Conservation (phyloP, 345 rosid species). For the Syzygium aqueum region DNA sequence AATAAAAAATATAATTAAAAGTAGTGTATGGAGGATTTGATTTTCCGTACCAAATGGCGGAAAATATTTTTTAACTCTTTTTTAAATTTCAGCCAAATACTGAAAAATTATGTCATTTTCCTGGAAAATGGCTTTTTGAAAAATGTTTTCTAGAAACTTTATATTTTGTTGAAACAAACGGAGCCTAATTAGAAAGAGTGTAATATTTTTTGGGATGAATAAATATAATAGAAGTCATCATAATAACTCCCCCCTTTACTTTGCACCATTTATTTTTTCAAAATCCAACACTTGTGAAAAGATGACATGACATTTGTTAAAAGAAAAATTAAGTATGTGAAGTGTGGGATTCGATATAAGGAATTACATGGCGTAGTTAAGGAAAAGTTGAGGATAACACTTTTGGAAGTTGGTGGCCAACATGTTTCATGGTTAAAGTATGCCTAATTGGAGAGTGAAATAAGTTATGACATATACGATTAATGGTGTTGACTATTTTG, state of each 20-base stretch:
- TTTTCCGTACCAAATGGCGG: no score
- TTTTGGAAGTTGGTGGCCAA: background rate
- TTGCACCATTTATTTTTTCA: background rate
- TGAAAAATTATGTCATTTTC: no score
- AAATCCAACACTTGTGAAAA: background rate
- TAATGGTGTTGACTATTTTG: no score
- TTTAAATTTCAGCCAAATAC: no score
- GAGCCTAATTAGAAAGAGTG: no score
- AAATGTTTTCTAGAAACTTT: no score
- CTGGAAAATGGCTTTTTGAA: no score
- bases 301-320: background rate
- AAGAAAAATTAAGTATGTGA: background rate
- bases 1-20: no score
- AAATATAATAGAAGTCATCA: background rate
- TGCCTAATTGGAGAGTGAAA: background rate
- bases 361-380: background rate
- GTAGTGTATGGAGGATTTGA: no score
- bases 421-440: background rate
- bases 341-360: background rate
- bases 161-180: no score
- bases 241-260: background rate
- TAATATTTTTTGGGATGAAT: no score
- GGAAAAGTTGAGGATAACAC: background rate
- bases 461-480: background rate
- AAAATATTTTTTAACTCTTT: no score